Evolutionary conservation across 805 yeast species (phyloP).

Genomic region (Candida glaebosa): DNA sequence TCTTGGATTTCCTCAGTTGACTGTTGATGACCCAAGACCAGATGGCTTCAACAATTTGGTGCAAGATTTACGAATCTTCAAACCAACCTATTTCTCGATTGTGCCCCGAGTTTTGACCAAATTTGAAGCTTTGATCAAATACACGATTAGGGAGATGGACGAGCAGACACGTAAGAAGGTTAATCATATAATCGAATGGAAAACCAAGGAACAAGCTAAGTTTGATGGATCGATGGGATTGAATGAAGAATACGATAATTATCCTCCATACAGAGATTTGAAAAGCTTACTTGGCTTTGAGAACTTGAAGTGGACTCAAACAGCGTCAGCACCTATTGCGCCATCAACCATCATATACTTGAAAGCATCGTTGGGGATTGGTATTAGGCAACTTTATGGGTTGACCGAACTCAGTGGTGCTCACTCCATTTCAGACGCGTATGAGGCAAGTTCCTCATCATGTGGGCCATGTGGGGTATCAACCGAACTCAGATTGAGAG

Average conservation of each 20-base stretch:
- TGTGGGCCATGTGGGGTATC: conserved; percentile 53
- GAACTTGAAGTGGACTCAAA: conserved; percentile 21
- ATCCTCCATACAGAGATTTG: conserved; percentile 24
- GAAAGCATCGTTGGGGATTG: conserved; percentile 54
- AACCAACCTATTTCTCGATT: conserved; percentile 50
- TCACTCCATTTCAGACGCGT: conserved; percentile 32
- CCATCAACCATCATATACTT: conserved; percentile 57
- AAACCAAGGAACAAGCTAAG: conserved; percentile 35
- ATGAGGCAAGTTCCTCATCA: conserved; percentile 36
- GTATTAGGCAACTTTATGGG: conserved; percentile 68
- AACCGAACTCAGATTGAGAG: conserved; percentile 50
- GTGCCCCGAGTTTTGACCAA: conserved; percentile 67
- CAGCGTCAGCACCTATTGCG: conserved; percentile 68
- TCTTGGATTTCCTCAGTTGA: conserved; percentile 46
- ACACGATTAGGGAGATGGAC: conserved; percentile 21
- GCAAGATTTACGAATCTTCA: conserved; percentile 54
- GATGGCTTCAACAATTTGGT: conserved; percentile 36
- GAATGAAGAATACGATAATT: conserved; percentile 27
- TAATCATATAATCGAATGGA: conserved; percentile 18
- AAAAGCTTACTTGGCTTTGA: conserved; percentile 32
- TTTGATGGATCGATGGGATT: conserved; percentile 43
- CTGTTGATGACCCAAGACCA: conserved; percentile 10
- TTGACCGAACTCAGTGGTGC: conserved; percentile 65
- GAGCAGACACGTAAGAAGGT: conserved; percentile 26
- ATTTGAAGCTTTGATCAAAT: conserved; percentile 56